Evolutionary conservation across 257 asterid species (phyloP), one percentile per base, ranked within the genome.

Genomic region (Plectranthus barbatus): DNA sequence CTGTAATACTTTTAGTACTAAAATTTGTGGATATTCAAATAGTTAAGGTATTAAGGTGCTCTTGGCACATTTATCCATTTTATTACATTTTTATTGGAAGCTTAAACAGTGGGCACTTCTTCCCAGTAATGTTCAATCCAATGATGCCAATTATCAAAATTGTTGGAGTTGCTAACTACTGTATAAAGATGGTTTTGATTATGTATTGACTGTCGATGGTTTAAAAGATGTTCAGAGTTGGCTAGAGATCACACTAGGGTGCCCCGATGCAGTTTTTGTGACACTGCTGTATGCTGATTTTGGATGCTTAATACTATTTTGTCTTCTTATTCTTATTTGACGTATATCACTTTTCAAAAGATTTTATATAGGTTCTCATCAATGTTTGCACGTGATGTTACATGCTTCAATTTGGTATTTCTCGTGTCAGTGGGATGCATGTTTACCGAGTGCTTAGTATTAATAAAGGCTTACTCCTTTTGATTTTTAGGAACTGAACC

Each of bases 401-500:
- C 56, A 11, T 49, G 7, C 6, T 52, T 52, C 4, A 13, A 7
- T n/a, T 52, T 52, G 58, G 17, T 50, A 21, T 3, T 50, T 6
- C 10, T 21, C 12, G 37, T 50, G 50, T n/a, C 14, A 63, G 21
- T 4, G n/a, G 19, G 50, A n/a, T 44, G 4, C 15, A 31, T 31
- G 34, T 47, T 50, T 46, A 40, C 29, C 0, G 15, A 44, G 29
- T 54, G 26, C 46, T 34, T 17, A 54, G 42, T 49, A 11, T 42
- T 60, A 19, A 33, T 18, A 11, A 20, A 26, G 48, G 19, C 15
- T 17, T 7, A 29, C 39, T 67, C 12, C 14, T 5, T 41, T 56
- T 34, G n/a, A n/a, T 50, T 72, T 57, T 41, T 77, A 81, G 91
- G 88, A 76, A 60, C 56, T 64, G 3, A 48, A 53, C n/a, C 18